Evolutionary conservation across 2,329 filamentous ascomycete species (phyloP).

Genomic region (Sarocladium strictum): DNA sequence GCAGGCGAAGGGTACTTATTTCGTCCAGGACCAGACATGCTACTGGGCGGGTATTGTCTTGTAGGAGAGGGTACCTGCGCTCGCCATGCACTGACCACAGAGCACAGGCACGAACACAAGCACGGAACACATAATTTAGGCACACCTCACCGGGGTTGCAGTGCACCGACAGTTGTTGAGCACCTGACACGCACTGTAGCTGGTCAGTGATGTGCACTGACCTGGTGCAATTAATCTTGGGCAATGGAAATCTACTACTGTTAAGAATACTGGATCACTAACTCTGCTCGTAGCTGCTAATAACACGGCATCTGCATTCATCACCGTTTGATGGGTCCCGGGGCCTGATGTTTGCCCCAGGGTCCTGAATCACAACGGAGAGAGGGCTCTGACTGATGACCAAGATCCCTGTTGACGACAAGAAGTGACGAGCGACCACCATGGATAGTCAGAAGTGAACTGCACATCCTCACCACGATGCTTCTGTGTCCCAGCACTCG

Average conservation of each 20-base stretch:
- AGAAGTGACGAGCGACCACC: too few relatives aligned
- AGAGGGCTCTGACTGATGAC: too few relatives aligned
- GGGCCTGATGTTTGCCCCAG: neutral
- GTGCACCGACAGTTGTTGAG: too few relatives aligned
- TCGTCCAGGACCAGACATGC: neutral
- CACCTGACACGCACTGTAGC: neutral
- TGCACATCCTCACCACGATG: neutral
- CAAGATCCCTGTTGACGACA: too few relatives aligned
- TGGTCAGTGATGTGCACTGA: too few relatives aligned
- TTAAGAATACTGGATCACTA: too few relatives aligned
- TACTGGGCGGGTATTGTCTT: conserved; percentile 6
- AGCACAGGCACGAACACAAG: neutral
- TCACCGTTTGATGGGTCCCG: neutral
- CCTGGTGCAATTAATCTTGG: neutral
- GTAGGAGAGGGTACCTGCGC: conserved; percentile 1
- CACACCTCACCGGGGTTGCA: too few relatives aligned
- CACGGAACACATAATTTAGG: too few relatives aligned
- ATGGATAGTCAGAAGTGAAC: too few relatives aligned
- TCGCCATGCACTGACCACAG: neutral
- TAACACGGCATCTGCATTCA: neutral
- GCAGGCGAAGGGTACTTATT: conserved; percentile 10
- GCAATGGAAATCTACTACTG: too few relatives aligned
- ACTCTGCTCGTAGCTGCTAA: too few relatives aligned
- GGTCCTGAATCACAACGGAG: neutral
- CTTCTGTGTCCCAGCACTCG: neutral